A percentile compares a stretch with the other conserved stretches of the same genome.
Evolutionary conservation across 257 asterid species (phyloP).

Genomic region (Cinchona pubescens): DNA sequence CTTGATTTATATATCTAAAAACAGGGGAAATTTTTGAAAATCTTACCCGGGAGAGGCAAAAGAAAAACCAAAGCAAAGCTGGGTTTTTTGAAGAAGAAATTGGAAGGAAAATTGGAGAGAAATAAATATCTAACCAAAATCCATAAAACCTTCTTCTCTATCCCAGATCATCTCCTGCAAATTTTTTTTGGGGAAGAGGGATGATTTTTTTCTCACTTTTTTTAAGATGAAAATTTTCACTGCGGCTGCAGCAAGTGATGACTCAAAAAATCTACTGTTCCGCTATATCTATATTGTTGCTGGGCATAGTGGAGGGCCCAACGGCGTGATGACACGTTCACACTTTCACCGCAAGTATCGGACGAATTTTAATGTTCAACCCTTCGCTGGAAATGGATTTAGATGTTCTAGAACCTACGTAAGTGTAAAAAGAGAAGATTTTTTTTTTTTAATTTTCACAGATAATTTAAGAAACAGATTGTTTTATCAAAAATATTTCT

Average conservation of each 20-base stretch:
- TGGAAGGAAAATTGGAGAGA: background rate
- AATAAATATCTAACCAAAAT: slow-evolving; percentile 6
- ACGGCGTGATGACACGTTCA: background rate
- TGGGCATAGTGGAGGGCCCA: background rate
- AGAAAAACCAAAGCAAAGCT: background rate
- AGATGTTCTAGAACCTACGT: slow-evolving; percentile 14
- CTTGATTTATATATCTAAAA: background rate
- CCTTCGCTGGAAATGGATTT: background rate
- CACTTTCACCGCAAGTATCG: slow-evolving; percentile 14
- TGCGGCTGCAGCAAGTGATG: background rate
- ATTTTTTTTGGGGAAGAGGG: background rate
- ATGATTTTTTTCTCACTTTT: background rate
- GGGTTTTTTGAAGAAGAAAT: background rate
- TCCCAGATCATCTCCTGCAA: background rate
- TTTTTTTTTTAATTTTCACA: too few relatives aligned
- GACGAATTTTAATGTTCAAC: background rate
- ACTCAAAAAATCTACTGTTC: too few relatives aligned
- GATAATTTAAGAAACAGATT: too few relatives aligned
- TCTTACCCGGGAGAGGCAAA: background rate
- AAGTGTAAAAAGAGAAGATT: too few relatives aligned
- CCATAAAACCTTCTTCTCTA: slow-evolving; percentile 8
- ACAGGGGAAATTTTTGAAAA: background rate
- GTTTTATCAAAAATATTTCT: background rate
- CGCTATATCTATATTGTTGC: background rate
- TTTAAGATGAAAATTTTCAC: background rate